Percentiles rank a stretch among this genome's conserved stretches.
Conservation (phyloP, 2,329 filamentous ascomycete genomes). For the Aquanectria penicillioides region DNA sequence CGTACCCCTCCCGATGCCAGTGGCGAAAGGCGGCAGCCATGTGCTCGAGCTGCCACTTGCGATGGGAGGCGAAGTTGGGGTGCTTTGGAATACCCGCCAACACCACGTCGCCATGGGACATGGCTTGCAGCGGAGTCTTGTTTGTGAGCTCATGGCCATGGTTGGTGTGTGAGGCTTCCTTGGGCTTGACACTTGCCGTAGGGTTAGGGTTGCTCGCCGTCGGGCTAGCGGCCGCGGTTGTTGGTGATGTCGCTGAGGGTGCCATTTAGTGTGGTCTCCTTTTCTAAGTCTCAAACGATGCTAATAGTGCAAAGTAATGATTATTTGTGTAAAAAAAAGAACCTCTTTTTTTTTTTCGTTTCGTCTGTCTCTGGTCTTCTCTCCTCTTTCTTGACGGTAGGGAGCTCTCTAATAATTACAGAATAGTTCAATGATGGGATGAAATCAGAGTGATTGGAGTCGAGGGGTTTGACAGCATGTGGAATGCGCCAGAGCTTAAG, state of each 20-base stretch:
- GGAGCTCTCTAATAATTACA: too few relatives aligned
- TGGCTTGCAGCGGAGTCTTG: constrained; percentile 39
- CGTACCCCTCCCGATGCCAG: constrained; percentile 72
- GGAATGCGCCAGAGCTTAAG: too few relatives aligned
- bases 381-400: too few relatives aligned
- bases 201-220: not conserved
- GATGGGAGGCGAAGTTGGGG: constrained; percentile 36
- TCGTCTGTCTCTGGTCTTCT: too few relatives aligned
- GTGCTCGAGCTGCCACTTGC: constrained; percentile 60
- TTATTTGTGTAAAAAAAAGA: too few relatives aligned
- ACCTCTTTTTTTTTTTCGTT: too few relatives aligned
- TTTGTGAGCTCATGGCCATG: constrained; percentile 36
- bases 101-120: constrained; percentile 40
- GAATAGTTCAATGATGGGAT: too few relatives aligned
- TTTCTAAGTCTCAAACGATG: too few relatives aligned
- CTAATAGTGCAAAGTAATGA: too few relatives aligned
- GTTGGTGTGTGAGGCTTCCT: constrained; percentile 25
- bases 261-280: too few relatives aligned
- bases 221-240: constrained; percentile 4
- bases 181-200: constrained; percentile 24
- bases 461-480: too few relatives aligned
- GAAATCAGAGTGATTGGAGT: too few relatives aligned
- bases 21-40: constrained; percentile 75
- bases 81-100: constrained; percentile 38
- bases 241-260: constrained; percentile 21